A percentile compares a stretch with the other conserved stretches of the same genome.
Evolutionary conservation across 225 moss, liverwort and hornwort genomes (phyloP).

Genomic region (Climacium dendroides): DNA sequence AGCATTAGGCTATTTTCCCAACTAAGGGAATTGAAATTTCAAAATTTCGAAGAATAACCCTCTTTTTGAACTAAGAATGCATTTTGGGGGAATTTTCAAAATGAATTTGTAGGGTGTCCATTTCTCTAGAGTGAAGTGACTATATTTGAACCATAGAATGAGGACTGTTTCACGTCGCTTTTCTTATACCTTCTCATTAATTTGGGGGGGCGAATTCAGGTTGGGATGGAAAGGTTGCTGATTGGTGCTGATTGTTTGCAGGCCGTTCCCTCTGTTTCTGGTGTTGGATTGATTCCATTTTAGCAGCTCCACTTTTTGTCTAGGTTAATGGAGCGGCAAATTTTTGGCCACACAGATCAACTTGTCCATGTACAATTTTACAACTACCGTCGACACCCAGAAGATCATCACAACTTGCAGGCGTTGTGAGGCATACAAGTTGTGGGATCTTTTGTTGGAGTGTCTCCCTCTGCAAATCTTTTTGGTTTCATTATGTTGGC

Average conservation of each 20-base stretch:
- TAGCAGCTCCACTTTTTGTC: not conserved
- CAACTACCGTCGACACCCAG: not conserved
- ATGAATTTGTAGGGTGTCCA: not conserved
- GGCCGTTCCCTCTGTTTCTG: not conserved
- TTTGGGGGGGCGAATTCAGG: no score
- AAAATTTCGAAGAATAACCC: not conserved
- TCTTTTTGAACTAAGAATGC: not conserved
- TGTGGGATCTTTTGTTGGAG: not conserved
- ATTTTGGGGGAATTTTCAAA: no score
- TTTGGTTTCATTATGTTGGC: not conserved
- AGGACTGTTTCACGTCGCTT: not conserved
- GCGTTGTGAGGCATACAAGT: not conserved
- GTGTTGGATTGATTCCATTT: not conserved
- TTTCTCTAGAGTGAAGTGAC: not conserved
- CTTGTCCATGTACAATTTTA: not conserved
- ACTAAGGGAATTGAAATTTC: not conserved
- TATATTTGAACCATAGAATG: not conserved
- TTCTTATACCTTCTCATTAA: not conserved
- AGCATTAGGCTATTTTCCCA: not conserved
- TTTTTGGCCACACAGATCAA: not conserved
- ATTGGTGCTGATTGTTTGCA: not conserved
- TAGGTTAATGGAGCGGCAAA: not conserved
- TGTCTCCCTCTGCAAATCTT: not conserved
- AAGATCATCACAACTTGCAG: not conserved
- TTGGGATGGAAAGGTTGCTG: not conserved